Base-by-base conservation (phyloP, 306 rosid genomes). In the Begonia masoniana region DNA sequence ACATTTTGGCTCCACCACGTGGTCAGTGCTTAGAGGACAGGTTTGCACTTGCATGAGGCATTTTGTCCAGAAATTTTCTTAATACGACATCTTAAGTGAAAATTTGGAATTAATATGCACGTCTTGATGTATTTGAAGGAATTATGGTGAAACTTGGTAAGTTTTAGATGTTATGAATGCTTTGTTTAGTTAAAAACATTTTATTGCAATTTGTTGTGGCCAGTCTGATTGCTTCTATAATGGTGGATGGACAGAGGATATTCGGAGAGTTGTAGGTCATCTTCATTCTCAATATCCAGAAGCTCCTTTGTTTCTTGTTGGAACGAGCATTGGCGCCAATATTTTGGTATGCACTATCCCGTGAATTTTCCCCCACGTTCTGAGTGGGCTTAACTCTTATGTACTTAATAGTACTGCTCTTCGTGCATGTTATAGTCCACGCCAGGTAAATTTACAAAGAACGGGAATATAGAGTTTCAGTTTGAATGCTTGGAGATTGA, bases 241-340 rank as follows among this genome's bases (percentile, higher is more conserved):
- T 73, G 87, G 82, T 56, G 87, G 87, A 53, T 80, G 87, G 87
- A 80, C 87, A 13, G 87, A 67, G 78, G 87, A 80, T 76, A 69
- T 60, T 51, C 82, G 80, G 13, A 62, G 73, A 13, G 71, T 80
- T 55, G 68, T 80, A 50, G 58, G 60, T 53, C 68, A 76, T 73
- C 76, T 80, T 15, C 87, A 80, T 74, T 59, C 68, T 47, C 73
- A 73, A 54, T 54, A 70, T 50, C 92, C 99, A 19, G 59, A 57
- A 46, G 68, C 82, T 61, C 92, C 96, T 58, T 68, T 91, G 66
- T 91, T 83, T 79, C 56, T 73, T 50, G 77, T 86, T 62, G 97
- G 97, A 70, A 81, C 86, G 64, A 91, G 97, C 62, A 78, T 85
- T 54, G 97, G 97, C 61, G 97, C 97, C 61, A 91, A 91, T 50